Base-by-base conservation (phyloP, 2,329 filamentous ascomycete species). In the Laburnicola sp. region DNA sequence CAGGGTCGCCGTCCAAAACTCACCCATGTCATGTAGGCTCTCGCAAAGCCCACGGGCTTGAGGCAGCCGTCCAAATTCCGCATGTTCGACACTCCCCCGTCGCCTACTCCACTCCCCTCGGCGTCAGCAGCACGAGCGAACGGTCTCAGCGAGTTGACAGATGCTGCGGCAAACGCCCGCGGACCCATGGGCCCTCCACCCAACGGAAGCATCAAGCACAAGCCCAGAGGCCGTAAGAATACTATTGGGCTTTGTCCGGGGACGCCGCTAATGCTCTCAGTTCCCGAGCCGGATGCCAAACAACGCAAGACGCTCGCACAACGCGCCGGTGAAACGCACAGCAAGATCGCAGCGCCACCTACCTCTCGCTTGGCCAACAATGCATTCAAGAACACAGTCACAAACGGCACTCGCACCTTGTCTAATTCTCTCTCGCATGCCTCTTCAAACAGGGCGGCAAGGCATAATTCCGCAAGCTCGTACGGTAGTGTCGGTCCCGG, bases 101-200 rank as follows among this genome's bases (percentile, higher is more conserved):
- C 56, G 9, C 59, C 56, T 26, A 50, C 51, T 8, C 27, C 40
- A 32, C 21, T 50, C 2, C 52, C 66, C 26, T 53, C 63, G 1
- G 63, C 66, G 34, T 63, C n/a, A n/a, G n/a, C 65, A 8, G 51
- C 62, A 27, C 61, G 63, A 21, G 10, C 30, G 8, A 46, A 27
- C 22, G 65, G 70, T 39, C 74, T 84, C 35, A 68, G 66, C 51
- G 82, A 84, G 61, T 73, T 83, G 68, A 79, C 75, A 27, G 72
- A 77, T 3, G 75, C 80, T 9, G 75, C 74, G 35, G 78, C 77
- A 58, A 87, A 87, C 65, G 72, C 76, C 59, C 79, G 82, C 45
- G 69, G 66, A 31, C 73, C 70, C 54, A 75, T 82, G 68, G 70
- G 72, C 43, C 76, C 76, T 9, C 77, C 78, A 11, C 76, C 77